A percentile compares a stretch with the other conserved stretches of the same genome.
These are phyloP conservation scores for Penicillium salamii DNA, from an alignment of 495 filamentous ascomycete genomes.

Conservation along the genomic window DNA sequence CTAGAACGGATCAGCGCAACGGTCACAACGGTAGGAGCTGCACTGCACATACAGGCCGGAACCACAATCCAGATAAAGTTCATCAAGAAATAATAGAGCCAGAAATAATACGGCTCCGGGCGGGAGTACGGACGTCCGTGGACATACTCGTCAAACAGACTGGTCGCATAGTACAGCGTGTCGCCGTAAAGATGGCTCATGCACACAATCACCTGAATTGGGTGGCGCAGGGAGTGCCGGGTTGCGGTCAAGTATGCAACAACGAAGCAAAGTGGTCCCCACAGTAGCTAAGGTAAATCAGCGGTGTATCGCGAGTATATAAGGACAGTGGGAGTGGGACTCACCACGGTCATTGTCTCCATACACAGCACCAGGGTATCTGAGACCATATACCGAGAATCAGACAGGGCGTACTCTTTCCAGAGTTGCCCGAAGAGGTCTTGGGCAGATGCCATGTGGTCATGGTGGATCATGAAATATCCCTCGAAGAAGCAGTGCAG, in stretches of 20 bases:
- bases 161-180: conserved; percentile 80
- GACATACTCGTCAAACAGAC: conserved; percentile 62
- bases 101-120: conserved; percentile 80
- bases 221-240: conserved; percentile 61
- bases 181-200: conserved; percentile 85
- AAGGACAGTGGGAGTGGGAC: conserved; percentile 16
- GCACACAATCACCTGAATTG: conserved; percentile 69
- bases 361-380: conserved; percentile 81
- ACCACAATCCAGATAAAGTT: conserved; percentile 86
- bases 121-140: conserved; percentile 61
- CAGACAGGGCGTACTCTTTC: conserved; percentile 85
- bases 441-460: conserved; percentile 53
- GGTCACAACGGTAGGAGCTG: background rate
- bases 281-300: conserved; percentile 50
- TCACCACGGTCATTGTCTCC: conserved; percentile 77
- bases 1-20: conserved; percentile 25
- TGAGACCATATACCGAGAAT: conserved; percentile 76
- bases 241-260: conserved; percentile 60
- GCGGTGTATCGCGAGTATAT: background rate
- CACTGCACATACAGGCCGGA: conserved; percentile 56
- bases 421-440: conserved; percentile 75
- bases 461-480: conserved; percentile 72
- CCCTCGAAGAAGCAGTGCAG: conserved; percentile 84
- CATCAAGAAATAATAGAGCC: conserved; percentile 83
- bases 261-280: conserved; percentile 78